Base-by-base conservation (phyloP, 148 eudicot species). In the Chenopodium formosanum region DNA sequence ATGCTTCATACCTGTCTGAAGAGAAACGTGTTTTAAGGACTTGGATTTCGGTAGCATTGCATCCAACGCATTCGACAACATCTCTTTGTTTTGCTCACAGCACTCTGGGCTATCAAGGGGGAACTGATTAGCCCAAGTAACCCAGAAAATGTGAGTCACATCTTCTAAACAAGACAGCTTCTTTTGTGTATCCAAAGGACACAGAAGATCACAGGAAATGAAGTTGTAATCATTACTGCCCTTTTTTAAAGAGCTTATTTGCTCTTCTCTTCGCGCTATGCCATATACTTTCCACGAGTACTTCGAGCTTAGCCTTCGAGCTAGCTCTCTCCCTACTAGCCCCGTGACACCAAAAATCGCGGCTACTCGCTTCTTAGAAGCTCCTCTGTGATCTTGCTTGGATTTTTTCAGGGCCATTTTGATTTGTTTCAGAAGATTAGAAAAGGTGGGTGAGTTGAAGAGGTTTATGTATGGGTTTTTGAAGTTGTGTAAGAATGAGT, bases 1-100 rank as follows among this genome's bases (percentile, higher is more conserved):
- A 47, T 95, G 97, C 84, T 93, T 92, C 52, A 88, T 76, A 52
- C 98, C 98, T 0, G 98, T 95, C 67, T 92, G 98, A 46, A 93
- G 90, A 0, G 97, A 91, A 81, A 93, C 85, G 67, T 95, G 98
- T 81, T 83, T 85, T 14, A 93, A 69, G 0, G 84, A 79, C 46
- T 37, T 73, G 13, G 89, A 87, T 29, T 17, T 74, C 0, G 97
- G 97, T 79, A 94, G 90, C 58, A 95, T 81, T 5, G 84, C 88
- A 80, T 92, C 81, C 80, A 95, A 76, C 80, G 84, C 97, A 77
- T 95, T 91, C 0, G 89, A 83, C 87, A 95, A 79, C 94, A 95
- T 95, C 27, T 81, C 85, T 84, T 84, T 89, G 89, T 95, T 95
- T 76, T 93, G 93, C n/a, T 93, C 89, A 46, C 81, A 92, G 64